Evolutionary conservation across 2,329 filamentous ascomycete species (phyloP), one percentile per base, ranked within the genome.

Genomic region (Beauveria bassiana): DNA sequence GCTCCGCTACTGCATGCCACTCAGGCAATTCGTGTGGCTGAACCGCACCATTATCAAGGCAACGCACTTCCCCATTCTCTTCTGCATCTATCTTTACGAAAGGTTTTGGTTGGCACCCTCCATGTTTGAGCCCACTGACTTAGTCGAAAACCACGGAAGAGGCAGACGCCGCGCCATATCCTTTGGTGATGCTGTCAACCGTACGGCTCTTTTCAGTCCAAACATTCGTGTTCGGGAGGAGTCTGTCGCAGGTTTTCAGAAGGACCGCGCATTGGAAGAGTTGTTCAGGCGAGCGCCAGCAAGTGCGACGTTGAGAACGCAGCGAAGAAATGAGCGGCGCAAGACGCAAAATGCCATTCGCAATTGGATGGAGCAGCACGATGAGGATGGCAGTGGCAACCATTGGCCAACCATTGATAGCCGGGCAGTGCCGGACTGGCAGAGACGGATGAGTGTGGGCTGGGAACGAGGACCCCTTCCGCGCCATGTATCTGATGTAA

Each of bases 21-120:
- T 97, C 67, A 85, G 85, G 46, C 83, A 86, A 54, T 98, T 95
- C 69, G 87, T 98, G 65, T 87, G 86, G 70, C 77, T 96, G 65
- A 98, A 98, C 71, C 85, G 93, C n/a, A 88, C 85, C 0, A 85
- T 96, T 63, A 97, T 98, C 78, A 97, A 97, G 71, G 75, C 88
- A 47, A 96, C 92, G 0, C 93, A 98, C 73, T 88, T 95, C 64
- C 93, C 93, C 0, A 83, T 98, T 2, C 76, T 98, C 1, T 92
- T 96, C 70, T 81, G 84, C 62, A 96, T 98, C 61, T 98, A 90
- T 69, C 68, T 89, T 22, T 98, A 98, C 71, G 93, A 98, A 74
- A 89, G 87, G 62, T 80, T 89, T 43, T 84, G 95, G 68, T 79
- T 98, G 31, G 86, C 90, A 3, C 81, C 87, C 1, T 83, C 84